Conservation (phyloP, 805 yeast genomes). For the Candida tibetensis region DNA sequence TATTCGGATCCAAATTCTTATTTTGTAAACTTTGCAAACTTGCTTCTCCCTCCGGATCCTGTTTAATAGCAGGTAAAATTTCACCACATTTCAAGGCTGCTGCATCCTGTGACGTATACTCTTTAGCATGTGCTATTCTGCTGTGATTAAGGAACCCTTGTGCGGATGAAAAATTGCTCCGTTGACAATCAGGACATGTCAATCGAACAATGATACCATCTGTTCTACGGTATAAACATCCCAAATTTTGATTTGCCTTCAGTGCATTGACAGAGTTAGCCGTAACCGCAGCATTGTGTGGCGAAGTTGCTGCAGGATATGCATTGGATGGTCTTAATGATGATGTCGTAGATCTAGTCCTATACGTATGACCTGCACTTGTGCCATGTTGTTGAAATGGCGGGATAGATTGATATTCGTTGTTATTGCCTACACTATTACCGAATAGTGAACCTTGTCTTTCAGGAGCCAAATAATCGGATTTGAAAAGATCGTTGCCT, state of each 20-base stretch:
- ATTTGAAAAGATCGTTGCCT: conserved; percentile 7
- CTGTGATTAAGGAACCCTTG: conserved; percentile 81
- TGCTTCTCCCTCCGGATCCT: conserved; percentile 49
- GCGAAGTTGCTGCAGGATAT: not conserved
- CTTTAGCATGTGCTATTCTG: conserved; percentile 69
- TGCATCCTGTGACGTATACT: conserved; percentile 67
- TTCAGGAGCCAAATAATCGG: conserved; percentile 7
- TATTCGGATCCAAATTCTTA: conserved; percentile 41
- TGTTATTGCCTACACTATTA: not conserved
- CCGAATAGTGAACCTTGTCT: conserved; percentile 1
- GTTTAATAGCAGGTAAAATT: conserved; percentile 51
- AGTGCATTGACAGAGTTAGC: not conserved
- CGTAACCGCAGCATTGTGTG: not conserved
- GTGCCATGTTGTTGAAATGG: conserved; percentile 7
- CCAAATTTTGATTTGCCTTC: conserved; percentile 21
- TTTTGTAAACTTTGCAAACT: conserved; percentile 34
- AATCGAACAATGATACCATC: conserved; percentile 71
- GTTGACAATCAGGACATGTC: conserved; percentile 63
- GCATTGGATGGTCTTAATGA: conserved; percentile 30
- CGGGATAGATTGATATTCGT: conserved; percentile 1
- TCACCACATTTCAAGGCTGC: conserved; percentile 71
- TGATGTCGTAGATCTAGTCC: conserved; percentile 51
- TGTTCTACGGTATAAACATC: conserved; percentile 60
- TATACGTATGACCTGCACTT: conserved; percentile 29
- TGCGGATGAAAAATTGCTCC: conserved; percentile 71